A percentile compares a stretch with the other conserved stretches of the same genome.
These are phyloP conservation scores for Spathaspora sp. DNA, from an alignment of 1,139 yeast species.

Conservation along the genomic window DNA sequence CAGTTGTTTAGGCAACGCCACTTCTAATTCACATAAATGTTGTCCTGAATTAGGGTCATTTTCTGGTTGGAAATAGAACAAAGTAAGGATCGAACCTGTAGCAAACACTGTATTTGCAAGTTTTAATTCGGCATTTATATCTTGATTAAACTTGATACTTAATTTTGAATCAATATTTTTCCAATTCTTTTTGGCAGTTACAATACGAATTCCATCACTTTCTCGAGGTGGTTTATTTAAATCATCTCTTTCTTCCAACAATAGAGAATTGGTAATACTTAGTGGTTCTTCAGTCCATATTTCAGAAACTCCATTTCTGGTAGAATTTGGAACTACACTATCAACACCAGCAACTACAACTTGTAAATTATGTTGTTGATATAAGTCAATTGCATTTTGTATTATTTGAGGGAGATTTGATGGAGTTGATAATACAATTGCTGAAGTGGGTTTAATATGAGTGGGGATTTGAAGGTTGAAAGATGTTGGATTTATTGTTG, in stretches of 20 bases:
- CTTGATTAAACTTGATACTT: conserved; percentile 18
- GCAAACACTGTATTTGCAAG: conserved; percentile 44
- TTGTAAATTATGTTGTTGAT: conserved; percentile 31
- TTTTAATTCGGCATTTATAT: conserved; percentile 21
- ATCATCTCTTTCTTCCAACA: conserved; percentile 26
- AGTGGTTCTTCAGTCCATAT: conserved; percentile 43
- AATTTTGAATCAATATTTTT: conserved; percentile 29
- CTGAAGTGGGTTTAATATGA: conserved; percentile 21
- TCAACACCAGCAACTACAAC: conserved; percentile 52
- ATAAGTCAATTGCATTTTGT: conserved; percentile 30
- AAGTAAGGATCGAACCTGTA: conserved; percentile 36
- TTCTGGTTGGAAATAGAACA: conserved; percentile 34
- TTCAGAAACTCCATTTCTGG: conserved; percentile 46
- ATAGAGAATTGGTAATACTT: conserved; percentile 20
- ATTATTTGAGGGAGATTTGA: conserved; percentile 35
- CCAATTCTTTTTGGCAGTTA: conserved; percentile 41
- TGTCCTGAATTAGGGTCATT: conserved; percentile 24
- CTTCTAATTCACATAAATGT: conserved; percentile 28
- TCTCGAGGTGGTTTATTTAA: conserved; percentile 21
- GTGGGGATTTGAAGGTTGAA: conserved; percentile 16
- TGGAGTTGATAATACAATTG: conserved; percentile 45
- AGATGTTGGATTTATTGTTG: conserved; percentile 21
- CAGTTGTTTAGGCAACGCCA: conserved; percentile 22
- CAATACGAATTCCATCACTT: conserved; percentile 36
- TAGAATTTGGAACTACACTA: conserved; percentile 37